Conservation (phyloP, 495 filamentous ascomycete genomes). For the Pseudevernia furfuracea region DNA sequence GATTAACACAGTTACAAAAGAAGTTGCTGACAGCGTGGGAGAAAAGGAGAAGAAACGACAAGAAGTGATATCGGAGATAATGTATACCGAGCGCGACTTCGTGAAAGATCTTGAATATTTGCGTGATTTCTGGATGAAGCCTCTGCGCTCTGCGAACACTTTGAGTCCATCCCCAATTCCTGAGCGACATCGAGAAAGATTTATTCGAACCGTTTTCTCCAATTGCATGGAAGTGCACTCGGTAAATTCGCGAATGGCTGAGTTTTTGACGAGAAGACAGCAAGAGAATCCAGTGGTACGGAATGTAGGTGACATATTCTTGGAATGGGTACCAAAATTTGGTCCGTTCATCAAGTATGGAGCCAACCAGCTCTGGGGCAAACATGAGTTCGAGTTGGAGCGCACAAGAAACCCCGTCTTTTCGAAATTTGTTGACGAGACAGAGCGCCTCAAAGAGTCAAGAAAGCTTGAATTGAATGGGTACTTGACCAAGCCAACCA, state of each 20-base stretch:
- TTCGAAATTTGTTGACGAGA: constrained; percentile 89
- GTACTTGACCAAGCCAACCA: constrained; percentile 97
- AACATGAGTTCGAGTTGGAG: constrained; percentile 97
- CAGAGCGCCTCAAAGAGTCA: constrained; percentile 90
- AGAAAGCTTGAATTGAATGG: constrained; percentile 96
- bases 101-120: constrained; percentile 99
- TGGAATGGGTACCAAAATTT: constrained; percentile 84
- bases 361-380: constrained; percentile 90
- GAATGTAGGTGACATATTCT: constrained; percentile 89
- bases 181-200: constrained; percentile 75
- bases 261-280: constrained; percentile 80
- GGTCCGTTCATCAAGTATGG: constrained; percentile 96
- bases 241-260: constrained; percentile 81
- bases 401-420: constrained; percentile 79
- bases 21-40: constrained; percentile 77
- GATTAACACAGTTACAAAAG: constrained; percentile 97
- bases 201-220: constrained; percentile 89
- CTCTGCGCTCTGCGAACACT: constrained; percentile 60
- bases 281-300: constrained; percentile 81
- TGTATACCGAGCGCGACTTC: constrained; percentile 98
- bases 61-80: constrained; percentile 95
- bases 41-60: constrained; percentile 96
- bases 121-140: constrained; percentile 97
- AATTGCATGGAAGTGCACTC: constrained; percentile 92
- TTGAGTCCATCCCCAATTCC: constrained; percentile 76